Evolutionary conservation across 2,329 filamentous ascomycete species (phyloP).

Genomic region (Fusarium domesticum): DNA sequence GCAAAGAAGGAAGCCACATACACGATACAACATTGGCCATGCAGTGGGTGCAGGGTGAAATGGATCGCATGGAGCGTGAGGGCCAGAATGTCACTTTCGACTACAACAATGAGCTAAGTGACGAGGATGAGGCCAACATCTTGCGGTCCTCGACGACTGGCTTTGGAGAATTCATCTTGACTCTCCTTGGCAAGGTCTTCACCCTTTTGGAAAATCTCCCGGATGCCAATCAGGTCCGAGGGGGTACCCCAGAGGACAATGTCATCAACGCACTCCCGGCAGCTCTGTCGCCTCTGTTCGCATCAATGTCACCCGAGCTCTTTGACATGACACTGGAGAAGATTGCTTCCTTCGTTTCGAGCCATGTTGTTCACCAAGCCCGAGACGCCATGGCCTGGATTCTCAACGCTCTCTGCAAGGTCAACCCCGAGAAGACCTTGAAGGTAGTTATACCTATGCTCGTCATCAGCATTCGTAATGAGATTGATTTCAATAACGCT

Average conservation of each 20-base stretch:
- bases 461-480: slow-evolving; percentile 86
- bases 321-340: slow-evolving; percentile 92
- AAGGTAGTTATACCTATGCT: slow-evolving; percentile 89
- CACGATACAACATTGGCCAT: slow-evolving; percentile 76
- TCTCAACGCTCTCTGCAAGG: slow-evolving; percentile 92
- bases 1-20: slow-evolving; percentile 56
- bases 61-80: slow-evolving; percentile 88
- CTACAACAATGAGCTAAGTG: slow-evolving; percentile 76
- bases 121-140: slow-evolving; percentile 83
- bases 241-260: slow-evolving; percentile 91
- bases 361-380: slow-evolving; percentile 95
- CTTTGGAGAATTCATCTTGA: slow-evolving; percentile 87
- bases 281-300: slow-evolving; percentile 84
- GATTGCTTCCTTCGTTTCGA: slow-evolving; percentile 84
- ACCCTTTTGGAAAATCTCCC: slow-evolving; percentile 93
- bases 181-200: slow-evolving; percentile 90
- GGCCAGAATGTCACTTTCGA: slow-evolving; percentile 82
- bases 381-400: slow-evolving; percentile 99
- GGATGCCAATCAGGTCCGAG: slow-evolving; percentile 81
- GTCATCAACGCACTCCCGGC: slow-evolving; percentile 94
- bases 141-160: slow-evolving; percentile 91
- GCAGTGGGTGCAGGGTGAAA: slow-evolving; percentile 90
- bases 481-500: slow-evolving; percentile 95
- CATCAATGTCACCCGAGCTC: slow-evolving; percentile 85
- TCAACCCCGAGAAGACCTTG: slow-evolving; percentile 88